Base-by-base conservation (phyloP, 2,329 filamentous ascomycete species). In the Arthrobotrys sinensis region DNA sequence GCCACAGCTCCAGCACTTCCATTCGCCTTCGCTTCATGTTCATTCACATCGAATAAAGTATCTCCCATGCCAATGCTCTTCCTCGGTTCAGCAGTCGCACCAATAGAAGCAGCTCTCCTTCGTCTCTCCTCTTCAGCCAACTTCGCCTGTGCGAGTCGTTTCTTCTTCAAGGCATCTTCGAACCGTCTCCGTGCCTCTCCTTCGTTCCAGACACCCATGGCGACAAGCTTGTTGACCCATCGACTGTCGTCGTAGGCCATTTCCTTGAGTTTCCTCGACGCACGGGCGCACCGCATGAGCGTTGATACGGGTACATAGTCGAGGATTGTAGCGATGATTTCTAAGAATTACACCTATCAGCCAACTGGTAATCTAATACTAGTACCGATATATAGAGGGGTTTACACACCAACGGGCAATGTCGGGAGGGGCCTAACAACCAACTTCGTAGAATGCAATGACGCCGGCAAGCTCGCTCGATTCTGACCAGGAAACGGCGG, bases 161-260 rank as follows among this genome's bases (percentile, higher is more conserved):
- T 88, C 81, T 86, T 86, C 80, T 86, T 86, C 82, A 91, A 88
- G 6, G 89, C 88, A 24, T 95, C 91, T 79, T 97, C 95, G 65
- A 93, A 93, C 66, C 92, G 87, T 81, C 89, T 90, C 78, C 94
- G 89, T 3, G 96, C 96, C 83, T 97, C 95, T 2, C 86, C 84
- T 83, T 99, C 96, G 82, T 97, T 91, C 96, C 96, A 99, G 81
- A 92, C 92, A 1, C 91, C 93, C 90, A 99, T 97, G 75, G 88
- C 90, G 83, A 92, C 92, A 68, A 99, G 85, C 80, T 93, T 89
- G 80, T 93, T 90, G 45, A 98, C 92, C 96, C 96, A 99, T 86
- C 95, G 89, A 62, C 94, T 93, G 84, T 99, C 96, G 84, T 99
- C 96, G 85, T 98, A 99, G 2, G 97, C 94, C 94, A 99, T 99